Conservation (phyloP, 2,329 filamentous ascomycete genomes). For the Alternaria brassicae region DNA sequence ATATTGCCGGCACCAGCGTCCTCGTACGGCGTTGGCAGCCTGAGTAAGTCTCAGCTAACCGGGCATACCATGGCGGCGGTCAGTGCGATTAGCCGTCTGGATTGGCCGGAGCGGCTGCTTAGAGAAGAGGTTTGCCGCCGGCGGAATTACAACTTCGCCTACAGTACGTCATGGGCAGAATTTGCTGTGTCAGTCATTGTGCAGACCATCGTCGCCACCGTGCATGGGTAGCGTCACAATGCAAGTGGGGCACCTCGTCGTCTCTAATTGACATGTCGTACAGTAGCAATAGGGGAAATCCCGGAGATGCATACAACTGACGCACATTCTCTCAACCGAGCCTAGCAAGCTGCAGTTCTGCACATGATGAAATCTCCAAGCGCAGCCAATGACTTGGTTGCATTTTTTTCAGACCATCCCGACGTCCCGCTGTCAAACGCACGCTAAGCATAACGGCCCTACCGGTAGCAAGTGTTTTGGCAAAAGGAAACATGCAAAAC, state of each 20-base stretch:
- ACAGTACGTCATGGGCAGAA: constrained; percentile 13
- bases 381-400: not conserved
- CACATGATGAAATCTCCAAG: not conserved
- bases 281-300: constrained; percentile 4
- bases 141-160: not conserved
- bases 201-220: constrained; percentile 4
- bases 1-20: not conserved
- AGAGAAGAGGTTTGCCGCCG: constrained; percentile 3
- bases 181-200: constrained; percentile 8
- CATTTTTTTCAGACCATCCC: not conserved
- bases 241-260: not conserved
- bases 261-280: not conserved
- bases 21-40: not conserved
- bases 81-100: not conserved
- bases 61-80: constrained; percentile 8
- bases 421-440: constrained; percentile 1
- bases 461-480: constrained; percentile 2
- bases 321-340: not conserved
- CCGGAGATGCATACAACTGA: not conserved
- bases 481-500: constrained; percentile 6
- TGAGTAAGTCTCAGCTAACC: constrained; percentile 17
- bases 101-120: not conserved
- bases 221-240: constrained; percentile 6
- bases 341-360: not conserved
- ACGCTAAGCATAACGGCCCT: constrained; percentile 10